phyloP scores from a whole-genome alignment of 352 stramenopile genomes.

The Pythium aquatile region DNA sequence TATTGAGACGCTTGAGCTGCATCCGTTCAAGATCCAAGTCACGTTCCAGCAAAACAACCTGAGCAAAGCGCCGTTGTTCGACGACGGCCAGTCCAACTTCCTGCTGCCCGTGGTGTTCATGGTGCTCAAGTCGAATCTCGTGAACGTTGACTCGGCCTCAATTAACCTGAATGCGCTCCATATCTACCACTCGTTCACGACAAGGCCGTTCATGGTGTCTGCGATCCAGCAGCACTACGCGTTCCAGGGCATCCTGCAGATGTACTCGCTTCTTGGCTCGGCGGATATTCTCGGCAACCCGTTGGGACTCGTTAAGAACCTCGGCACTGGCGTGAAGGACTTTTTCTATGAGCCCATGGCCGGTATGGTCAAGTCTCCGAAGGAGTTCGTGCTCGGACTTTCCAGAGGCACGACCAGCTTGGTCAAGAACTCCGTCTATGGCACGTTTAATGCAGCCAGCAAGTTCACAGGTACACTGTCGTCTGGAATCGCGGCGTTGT shows the following conservation, averaged over 20 bases:
- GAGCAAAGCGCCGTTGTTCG: conserved; percentile 40
- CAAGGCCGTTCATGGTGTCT: conserved; percentile 60
- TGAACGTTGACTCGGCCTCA: conserved; percentile 77
- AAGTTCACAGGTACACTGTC: conserved; percentile 93
- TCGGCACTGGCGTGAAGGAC: conserved; percentile 86
- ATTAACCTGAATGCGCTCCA: conserved; percentile 83
- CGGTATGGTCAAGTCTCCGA: conserved; percentile 81
- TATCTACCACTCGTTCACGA: conserved; percentile 80
- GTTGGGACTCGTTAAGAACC: conserved; percentile 85
- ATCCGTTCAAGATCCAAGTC: conserved; percentile 76
- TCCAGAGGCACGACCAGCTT: conserved; percentile 88
- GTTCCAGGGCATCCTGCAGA: conserved; percentile 71
- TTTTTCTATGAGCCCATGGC: conserved; percentile 91
- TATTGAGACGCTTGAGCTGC: conserved; percentile 81
- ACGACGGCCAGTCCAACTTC: conserved; percentile 37
- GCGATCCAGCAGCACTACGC: conserved; percentile 83
- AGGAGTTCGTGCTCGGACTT: conserved; percentile 88
- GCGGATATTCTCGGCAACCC: conserved; percentile 89
- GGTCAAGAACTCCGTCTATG: conserved; percentile 89
- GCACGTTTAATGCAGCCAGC: conserved; percentile 92
- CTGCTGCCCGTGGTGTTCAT: conserved; percentile 58
- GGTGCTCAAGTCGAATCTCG: conserved; percentile 60
- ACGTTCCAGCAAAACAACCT: conserved; percentile 72
- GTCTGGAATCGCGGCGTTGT: conserved; percentile 87
- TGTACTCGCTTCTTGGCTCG: conserved; percentile 72